Base-by-base conservation (phyloP, 371 early-diverging fungal genomes). In the Mucor plumbeus region DNA sequence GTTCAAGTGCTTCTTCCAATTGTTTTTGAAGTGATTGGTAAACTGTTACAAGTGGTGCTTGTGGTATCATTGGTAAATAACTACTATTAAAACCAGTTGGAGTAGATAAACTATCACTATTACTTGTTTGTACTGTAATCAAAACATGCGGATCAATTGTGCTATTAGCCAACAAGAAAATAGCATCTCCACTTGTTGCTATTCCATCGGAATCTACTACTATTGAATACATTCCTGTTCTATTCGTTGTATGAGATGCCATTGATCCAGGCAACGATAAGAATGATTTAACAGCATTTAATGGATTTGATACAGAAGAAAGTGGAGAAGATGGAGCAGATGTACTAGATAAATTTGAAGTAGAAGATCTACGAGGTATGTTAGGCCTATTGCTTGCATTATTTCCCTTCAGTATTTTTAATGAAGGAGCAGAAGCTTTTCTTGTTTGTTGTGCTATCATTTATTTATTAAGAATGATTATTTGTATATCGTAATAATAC, bases 111-210 rank as follows among this genome's bases (percentile, higher is more conserved):
- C 74, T 79, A 38, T 77, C 77, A 15, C 74, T 79, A 10, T 73
- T 75, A 56, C 77, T 78, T 14, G 79, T 80, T 63, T 84, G 84
- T 0, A 77, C 84, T 14, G 79, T 77, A 8, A 75, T 74, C 3
- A 84, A 63, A 17, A 74, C 62, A 15, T 67, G 66, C 0, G 84
- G 82, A 47, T 84, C 82, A 13, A 83, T 64, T 9, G 71, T 72
- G 13, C 76, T 76, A 15, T 78, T 77, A 10, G 76, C 71, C n/a
- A 80, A n/a, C 9, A 67, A 19, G 40, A 70, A 70, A 5, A 65
- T 26, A 35, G 65, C 65, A 14, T 70, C 59, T 9, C 41, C 34
- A 17, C 11, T 44, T 19, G 35, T 14, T 11, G 38, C 19, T 11
- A 6, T 48, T 47, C 47, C 34, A 34, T 61, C 35, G 10, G 44